Percentiles rank a stretch among this genome's conserved stretches.
These are phyloP conservation scores for Torrubiellomyces zombiae DNA, from an alignment of 2,329 filamentous ascomycete species.

Conservation along the genomic window DNA sequence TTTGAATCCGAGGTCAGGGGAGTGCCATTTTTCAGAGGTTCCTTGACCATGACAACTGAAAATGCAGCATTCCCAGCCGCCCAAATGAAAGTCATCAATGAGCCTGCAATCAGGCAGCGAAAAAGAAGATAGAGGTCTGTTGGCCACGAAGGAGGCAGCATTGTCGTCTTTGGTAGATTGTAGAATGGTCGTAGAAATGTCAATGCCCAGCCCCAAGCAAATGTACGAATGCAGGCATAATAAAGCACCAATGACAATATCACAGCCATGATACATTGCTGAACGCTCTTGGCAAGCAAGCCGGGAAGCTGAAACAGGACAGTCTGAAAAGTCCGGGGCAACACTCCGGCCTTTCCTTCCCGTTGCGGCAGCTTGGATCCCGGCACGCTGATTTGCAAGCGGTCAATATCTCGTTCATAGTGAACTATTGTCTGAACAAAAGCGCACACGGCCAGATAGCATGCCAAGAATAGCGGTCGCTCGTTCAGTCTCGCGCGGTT, in stretches of 20 bases:
- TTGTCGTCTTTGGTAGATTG: constrained; percentile 56
- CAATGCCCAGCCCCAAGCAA: constrained; percentile 54
- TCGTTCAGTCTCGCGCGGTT: constrained; percentile 73
- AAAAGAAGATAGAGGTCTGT: constrained; percentile 37
- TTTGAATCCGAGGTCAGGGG: constrained; percentile 74
- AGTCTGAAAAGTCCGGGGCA: constrained; percentile 16
- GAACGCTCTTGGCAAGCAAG: constrained; percentile 20
- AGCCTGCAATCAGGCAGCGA: constrained; percentile 43
- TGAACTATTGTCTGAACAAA: constrained; percentile 54
- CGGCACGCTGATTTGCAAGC: constrained; percentile 26
- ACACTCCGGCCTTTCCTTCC: constrained; percentile 9
- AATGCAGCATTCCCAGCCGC: constrained; percentile 62
- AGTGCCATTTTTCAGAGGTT: constrained; percentile 69
- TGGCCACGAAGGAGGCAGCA: constrained; percentile 41
- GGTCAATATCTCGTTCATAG: constrained; percentile 57
- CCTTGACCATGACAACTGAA: constrained; percentile 60
- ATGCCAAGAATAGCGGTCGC: constrained; percentile 63
- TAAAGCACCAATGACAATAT: constrained; percentile 41
- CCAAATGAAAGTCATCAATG: constrained; percentile 58
- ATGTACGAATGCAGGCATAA: constrained; percentile 40
- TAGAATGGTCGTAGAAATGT: constrained; percentile 56
- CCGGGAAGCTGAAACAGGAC: constrained; percentile 22
- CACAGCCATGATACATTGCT: constrained; percentile 23
- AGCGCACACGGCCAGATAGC: constrained; percentile 52
- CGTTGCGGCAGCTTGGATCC: constrained; percentile 8